Evolutionary conservation across 257 asterid species (phyloP), one percentile per base, ranked within the genome.

Genomic region (Vinca minor): DNA sequence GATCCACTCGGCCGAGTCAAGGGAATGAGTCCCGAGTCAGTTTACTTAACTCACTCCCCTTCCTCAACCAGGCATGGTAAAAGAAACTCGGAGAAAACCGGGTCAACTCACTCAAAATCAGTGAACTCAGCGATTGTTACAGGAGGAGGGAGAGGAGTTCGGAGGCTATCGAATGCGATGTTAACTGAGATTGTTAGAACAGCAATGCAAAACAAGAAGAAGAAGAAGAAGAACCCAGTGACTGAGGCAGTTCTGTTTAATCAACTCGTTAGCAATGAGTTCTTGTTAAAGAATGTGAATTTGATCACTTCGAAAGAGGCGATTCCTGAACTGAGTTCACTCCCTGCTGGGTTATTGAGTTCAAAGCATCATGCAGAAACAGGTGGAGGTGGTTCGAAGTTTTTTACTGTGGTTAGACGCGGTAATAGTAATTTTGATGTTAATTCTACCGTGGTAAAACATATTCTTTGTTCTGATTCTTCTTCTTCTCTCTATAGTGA

Each of bases 101-200:
- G 71, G 63, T n/a, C 74, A 3, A 53, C 69, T 14, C 79, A 72
- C 59, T 49, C 63, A 21, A 87, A 75, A 67, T 18, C 10, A 34
- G 84, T 79, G 63, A 74, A 73, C 82, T 79, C 92, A 42, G 83
- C 83, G n/a, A 55, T 88, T 0, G 26, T 92, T 17, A 50, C 73
- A 49, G 98, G 98, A 15, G 95, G 98, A 47, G 73, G 81, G 0
- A 84, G 87, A 72, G 98, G 96, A 14, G 76, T 92, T 5, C 85
- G 98, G 12, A 72, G 91, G 62, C 17, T 88, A 28, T 76, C 89
- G 0, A 83, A 60, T 50, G 77, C 86, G 0, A 87, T 88, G 95
- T 62, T 86, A 41, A 87, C 68, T 8, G 87, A 78, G 28, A 86
- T 88, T 4, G 96, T 77, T 0, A 62, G 93, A 52, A 72, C 79